A percentile compares a stretch with the other conserved stretches of the same genome.
Evolutionary conservation across 306 rosid species (phyloP).

Genomic region (Gleditsia sinensis): DNA sequence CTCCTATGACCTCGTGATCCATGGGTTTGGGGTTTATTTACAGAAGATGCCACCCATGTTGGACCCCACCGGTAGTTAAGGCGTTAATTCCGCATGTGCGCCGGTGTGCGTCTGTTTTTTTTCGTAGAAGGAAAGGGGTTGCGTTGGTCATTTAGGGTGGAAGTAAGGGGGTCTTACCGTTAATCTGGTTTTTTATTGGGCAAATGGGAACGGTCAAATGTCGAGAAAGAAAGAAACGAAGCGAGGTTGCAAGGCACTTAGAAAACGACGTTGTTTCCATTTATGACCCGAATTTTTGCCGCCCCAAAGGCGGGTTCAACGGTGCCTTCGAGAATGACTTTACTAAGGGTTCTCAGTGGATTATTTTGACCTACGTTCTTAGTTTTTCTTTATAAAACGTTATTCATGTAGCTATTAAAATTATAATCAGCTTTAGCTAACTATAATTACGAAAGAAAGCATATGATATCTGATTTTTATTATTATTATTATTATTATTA

Average conservation of each 20-base stretch:
- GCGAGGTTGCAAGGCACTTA: neutral
- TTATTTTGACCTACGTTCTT: constrained; percentile 21
- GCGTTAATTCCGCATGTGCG: constrained; percentile 71
- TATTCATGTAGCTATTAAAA: no score
- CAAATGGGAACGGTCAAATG: constrained; percentile 16
- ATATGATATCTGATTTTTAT: no score
- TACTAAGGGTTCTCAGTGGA: no score
- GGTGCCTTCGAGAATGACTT: no score
- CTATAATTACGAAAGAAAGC: no score
- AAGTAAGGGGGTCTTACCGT: constrained; percentile 26
- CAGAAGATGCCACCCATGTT: constrained; percentile 41
- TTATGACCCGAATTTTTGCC: no score
- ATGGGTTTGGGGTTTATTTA: constrained; percentile 32
- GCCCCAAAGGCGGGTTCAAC: no score
- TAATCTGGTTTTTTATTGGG: constrained; percentile 10
- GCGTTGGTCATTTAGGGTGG: constrained; percentile 21
- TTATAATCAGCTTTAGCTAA: no score
- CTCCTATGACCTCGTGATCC: constrained; percentile 26
- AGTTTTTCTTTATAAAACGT: neutral
- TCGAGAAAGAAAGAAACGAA: neutral
- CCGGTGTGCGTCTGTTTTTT: neutral
- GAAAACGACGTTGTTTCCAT: constrained; percentile 22
- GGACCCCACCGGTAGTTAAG: constrained; percentile 70
- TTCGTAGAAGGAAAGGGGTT: constrained; percentile 21
- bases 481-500: no score